phyloP scores from a whole-genome alignment of 176 grass and related monocot species.

The Aegilops speltoides region DNA sequence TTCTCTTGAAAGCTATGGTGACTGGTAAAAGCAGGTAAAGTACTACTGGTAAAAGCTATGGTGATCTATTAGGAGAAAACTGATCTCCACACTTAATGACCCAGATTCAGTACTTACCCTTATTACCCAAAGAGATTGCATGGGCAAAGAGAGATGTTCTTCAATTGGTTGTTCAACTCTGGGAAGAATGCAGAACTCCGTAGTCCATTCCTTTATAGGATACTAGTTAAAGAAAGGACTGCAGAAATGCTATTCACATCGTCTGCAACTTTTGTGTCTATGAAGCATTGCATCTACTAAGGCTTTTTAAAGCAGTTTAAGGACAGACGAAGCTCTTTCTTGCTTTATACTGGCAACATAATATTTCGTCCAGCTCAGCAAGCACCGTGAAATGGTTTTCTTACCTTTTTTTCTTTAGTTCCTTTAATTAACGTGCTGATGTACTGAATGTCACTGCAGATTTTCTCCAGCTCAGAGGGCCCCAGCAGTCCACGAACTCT shows the following conservation, averaged over 20 bases:
- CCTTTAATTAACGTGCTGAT: neutral
- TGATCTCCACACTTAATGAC: neutral
- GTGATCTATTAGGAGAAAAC: neutral
- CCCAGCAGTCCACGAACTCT: slow-evolving; percentile 48
- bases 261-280: slow-evolving; percentile 24
- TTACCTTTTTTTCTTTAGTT: neutral
- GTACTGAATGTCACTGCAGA: slow-evolving; percentile 39
- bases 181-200: neutral
- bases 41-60: neutral
- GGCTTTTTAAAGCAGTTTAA: slow-evolving; percentile 8
- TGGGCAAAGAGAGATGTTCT: neutral
- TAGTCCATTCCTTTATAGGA: neutral
- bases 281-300: slow-evolving; percentile 35
- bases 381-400: neutral
- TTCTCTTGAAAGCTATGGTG: neutral
- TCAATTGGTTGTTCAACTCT: neutral
- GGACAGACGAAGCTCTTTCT: neutral
- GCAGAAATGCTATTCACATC: slow-evolving; percentile 15
- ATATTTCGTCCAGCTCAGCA: slow-evolving; percentile 5
- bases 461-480: slow-evolving; percentile 80
- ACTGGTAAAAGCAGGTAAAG: neutral
- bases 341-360: slow-evolving; percentile 9
- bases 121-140: no score
- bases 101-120: neutral
- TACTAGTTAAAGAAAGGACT: neutral